Evolutionary conservation across 257 asterid species (phyloP).

Genomic region (Nicotiana noctiflora): DNA sequence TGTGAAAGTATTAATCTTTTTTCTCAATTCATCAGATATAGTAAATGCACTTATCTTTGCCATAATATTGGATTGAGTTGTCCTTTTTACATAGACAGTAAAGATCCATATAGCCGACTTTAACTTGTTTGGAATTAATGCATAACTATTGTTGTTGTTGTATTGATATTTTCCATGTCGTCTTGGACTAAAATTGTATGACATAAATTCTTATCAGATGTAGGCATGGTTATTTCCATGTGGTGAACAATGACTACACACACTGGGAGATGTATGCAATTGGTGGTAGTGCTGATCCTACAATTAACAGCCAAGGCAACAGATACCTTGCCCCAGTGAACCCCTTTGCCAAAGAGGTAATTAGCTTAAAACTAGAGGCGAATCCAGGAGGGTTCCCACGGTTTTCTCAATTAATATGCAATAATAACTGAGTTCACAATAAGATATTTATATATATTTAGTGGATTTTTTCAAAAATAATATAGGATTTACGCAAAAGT

Average conservation of each 20-base stretch:
- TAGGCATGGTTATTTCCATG: conserved; percentile 88
- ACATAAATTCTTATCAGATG: conserved; percentile 44
- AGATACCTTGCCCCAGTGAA: conserved; percentile 76
- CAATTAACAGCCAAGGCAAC: conserved; percentile 96
- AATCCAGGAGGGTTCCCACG: no score
- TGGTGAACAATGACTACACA: conserved; percentile 87
- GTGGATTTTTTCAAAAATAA: no score
- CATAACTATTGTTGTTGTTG: background rate
- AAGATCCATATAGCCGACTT: background rate
- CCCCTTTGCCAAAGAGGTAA: conserved; percentile 84
- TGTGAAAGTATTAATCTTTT: background rate
- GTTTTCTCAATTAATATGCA: no score
- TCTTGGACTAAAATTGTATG: background rate
- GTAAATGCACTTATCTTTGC: background rate
- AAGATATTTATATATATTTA: no score
- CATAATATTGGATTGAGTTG: background rate
- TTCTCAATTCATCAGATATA: background rate
- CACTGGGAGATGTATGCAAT: conserved; percentile 95
- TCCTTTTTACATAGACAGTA: background rate
- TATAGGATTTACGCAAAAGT: no score
- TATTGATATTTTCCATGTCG: background rate
- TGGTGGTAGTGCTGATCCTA: conserved; percentile 91
- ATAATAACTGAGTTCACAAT: no score
- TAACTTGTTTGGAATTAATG: background rate
- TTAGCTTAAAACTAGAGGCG: no score